Evolutionary conservation across 352 stramenopile species (phyloP), one percentile per base, ranked within the genome.

Genomic region (Thraustotheca clavata): DNA sequence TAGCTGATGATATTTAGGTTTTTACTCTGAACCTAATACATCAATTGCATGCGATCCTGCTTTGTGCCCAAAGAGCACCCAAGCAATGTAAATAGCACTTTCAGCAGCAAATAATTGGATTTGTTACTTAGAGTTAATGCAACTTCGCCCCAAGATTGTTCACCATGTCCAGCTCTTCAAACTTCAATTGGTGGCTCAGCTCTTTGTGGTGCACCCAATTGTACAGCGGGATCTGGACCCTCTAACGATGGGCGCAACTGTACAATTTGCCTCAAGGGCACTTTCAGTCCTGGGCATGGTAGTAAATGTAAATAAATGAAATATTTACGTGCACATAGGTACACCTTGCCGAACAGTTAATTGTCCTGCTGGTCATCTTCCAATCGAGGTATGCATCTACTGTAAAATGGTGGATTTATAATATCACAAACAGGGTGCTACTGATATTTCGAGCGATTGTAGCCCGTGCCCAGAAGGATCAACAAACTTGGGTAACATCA

Each of bases 201-300:
- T 26, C 54, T 62, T 16, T 62, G 54, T 29, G 34, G 34, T 1
- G 54, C 54, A 11, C 54, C 54, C 4, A 62, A 62, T 29, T 62
- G 54, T 40, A 62, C 54, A 0, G 33, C 32, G 8, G 54, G 54
- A 8, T 49, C 34, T 20, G 33, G 16, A 1, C 54, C 54, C 22
- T 50, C 54, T 20, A 4, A 18, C 4, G 34, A 62, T n/a, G 54
- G 54, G 2, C 35, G 14, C n/a, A 18, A 36, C 9, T 62, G 54
- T 32, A 20, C 4, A 12, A 11, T 26, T 26, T 62, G 54, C 35
- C 20, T 24, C 6, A 6, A 22, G 24, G 54, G 54, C 4, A 62
- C 54, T 18, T 62, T 62, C 35, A 62, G 54, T 32, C 54, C 54
- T 31, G 54, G 54, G 12, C 29, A 49, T 29, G 54, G 54, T 62